Base-by-base conservation (phyloP, 2,329 filamentous ascomycete species). In the Trichoderma sp. region DNA sequence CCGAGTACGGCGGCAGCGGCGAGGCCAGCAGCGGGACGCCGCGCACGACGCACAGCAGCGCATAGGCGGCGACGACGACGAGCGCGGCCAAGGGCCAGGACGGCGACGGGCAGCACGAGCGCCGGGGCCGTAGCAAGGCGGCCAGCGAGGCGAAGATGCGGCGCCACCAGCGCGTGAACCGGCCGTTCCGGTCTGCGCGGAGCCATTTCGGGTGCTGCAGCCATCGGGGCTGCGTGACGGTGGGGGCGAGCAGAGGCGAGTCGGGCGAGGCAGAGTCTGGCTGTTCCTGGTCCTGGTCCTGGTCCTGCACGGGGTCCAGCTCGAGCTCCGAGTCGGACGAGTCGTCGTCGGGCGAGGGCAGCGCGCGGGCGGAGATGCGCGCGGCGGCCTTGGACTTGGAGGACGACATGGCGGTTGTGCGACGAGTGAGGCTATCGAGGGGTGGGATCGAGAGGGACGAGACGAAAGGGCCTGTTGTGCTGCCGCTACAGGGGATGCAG, bases 21-120 rank as follows among this genome's bases (percentile, higher is more conserved):
- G 80, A 81, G 0, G 82, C 82, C 69, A 86, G 79, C 19, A 84
- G 77, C 4, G 83, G 83, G 24, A 77, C 74, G 40, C 79, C 78
- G 52, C 78, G 77, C 57, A 83, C 6, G 62, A 79, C 77, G 71
- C 82, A 83, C 69, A 81, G 80, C 35, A 82, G 56, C 4, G 80
- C 70, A 66, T 84, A 84, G 6, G 77, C 52, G 2, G 72, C 70
- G 40, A 78, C 70, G 2, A 77, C 52, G 0, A 74, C 71, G 24
- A 74, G 77, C 16, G 77, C 60, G 24, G 81, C 37, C 61, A 81
- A 82, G 68, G 78, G 78, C 74, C 74, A 75, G 5, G 76, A 77
- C 4, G 5, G 33, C 11, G 11, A 31, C 29, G 29, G 5, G 33
- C 11, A 35, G 11, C 33, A 35, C 11, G 11, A 13, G 11, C 80